Evolutionary conservation across 495 filamentous ascomycete species (phyloP).

Genomic region (Podospora fimiseda): DNA sequence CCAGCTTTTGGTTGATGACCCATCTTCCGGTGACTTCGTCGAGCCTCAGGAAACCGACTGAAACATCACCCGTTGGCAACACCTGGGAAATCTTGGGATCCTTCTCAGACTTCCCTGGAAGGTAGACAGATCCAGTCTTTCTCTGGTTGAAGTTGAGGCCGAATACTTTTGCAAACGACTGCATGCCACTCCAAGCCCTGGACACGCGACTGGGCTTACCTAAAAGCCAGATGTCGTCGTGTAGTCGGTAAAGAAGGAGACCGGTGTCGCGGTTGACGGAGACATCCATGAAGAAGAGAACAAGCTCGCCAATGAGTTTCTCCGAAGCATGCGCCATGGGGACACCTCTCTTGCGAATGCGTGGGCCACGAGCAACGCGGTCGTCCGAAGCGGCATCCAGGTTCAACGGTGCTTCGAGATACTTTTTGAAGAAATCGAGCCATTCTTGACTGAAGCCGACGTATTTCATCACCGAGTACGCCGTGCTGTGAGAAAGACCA

Average conservation of each 20-base stretch:
- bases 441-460: conserved; percentile 54
- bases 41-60: conserved; percentile 57
- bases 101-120: conserved; percentile 20
- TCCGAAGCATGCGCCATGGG: conserved; percentile 59
- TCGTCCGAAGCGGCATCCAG: conserved; percentile 47
- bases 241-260: conserved; percentile 55
- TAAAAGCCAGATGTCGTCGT: conserved; percentile 69
- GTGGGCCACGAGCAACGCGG: conserved; percentile 24
- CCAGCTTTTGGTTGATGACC: conserved; percentile 54
- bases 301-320: conserved; percentile 54
- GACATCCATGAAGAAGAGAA: conserved; percentile 63
- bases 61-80: conserved; percentile 53
- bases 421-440: conserved; percentile 57
- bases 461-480: conserved; percentile 52
- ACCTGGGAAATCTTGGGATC: conserved; percentile 17
- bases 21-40: conserved; percentile 49
- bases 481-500: conserved; percentile 53
- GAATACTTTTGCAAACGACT: conserved; percentile 47
- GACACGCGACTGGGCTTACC: conserved; percentile 48
- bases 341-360: conserved; percentile 49
- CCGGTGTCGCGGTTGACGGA: conserved; percentile 55
- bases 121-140: conserved; percentile 55
- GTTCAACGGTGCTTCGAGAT: conserved; percentile 55
- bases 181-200: conserved; percentile 55
- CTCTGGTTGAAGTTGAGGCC: conserved; percentile 55